Conservation (phyloP, 106 monocot genomes). For the Platanthera guangdongensis region DNA sequence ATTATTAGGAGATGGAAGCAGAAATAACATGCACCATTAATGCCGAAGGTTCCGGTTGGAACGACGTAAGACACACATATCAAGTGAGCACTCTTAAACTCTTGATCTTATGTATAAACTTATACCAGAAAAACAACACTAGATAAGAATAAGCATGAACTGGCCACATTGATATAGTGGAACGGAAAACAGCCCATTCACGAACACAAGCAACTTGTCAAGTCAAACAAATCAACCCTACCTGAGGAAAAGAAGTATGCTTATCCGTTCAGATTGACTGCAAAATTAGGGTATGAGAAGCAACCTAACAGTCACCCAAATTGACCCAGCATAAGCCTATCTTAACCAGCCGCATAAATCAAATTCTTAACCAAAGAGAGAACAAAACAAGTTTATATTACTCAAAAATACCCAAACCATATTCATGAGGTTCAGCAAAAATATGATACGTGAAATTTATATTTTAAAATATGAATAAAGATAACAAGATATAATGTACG, state of each 20-base stretch:
- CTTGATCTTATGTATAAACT: background rate
- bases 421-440: background rate
- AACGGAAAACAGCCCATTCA: too few species aligned
- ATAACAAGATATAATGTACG: background rate
- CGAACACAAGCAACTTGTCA: too few species aligned
- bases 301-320: too few species aligned
- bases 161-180: background rate
- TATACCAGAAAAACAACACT: background rate
- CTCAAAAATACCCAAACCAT: background rate
- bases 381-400: background rate
- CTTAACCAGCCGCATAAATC: too few species aligned
- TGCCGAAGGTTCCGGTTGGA: background rate
- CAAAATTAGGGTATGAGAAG: too few species aligned
- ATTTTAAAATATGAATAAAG: background rate
- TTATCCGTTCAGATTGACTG: too few species aligned
- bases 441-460: too few species aligned
- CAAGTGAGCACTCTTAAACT: background rate
- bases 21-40: background rate
- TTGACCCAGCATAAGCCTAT: too few species aligned
- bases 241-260: too few species aligned
- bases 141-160: background rate
- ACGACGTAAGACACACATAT: background rate
- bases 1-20: background rate
- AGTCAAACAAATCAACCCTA: too few species aligned
- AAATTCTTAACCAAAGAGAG: too few species aligned